Evolutionary conservation across 1,284 basidiomycete genomes (phyloP), one percentile per base, ranked within the genome.

Genomic region (Sporisorium sorghi): DNA sequence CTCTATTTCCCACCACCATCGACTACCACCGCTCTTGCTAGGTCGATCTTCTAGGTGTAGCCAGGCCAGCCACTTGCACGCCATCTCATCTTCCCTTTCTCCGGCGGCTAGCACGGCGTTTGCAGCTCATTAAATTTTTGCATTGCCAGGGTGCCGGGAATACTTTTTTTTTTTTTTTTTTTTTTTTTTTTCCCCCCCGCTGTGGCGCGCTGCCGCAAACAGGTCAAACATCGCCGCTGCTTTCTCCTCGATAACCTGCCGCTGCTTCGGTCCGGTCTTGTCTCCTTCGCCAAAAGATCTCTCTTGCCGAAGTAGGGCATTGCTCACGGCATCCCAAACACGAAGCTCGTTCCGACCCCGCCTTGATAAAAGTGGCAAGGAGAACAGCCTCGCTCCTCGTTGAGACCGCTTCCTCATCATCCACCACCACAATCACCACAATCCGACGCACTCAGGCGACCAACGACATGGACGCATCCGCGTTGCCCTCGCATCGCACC

Each of bases 401-500:
- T n/a, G n/a, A n/a, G n/a, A n/a, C n/a, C 35, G 15, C 35, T 37
- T 37, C 35, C n/a, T 37, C 35, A 37, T 37, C n/a, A 8, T 8
- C 35, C 17, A 17, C 35, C n/a, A 37, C 15, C 24, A 30, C 28
- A 24, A 14, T 26, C 24, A 26, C 5, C 28, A 46, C 26, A n/a
- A 3, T 17, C 3, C 26, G 5, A 46, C 17, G 26, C 8, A 28
- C 2, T 17, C 2, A 26, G 44, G 12, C 44, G 1, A 17, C 17
- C 23, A 28, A 15, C 42, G 51, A 48, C 32, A 66, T 62, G 64
- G 57, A 73, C n/a, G 52, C 70, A 39, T 54, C 64, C n/a, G 60
- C 47, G 32, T 43, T 56, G 28, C 57, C 59, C 5, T 58, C 70
- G 15, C 59, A 37, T 28, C 70, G 64, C 37, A 67, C 70, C 30